Evolutionary conservation across 768 basidiomycete species (phyloP).

Genomic region (Pleurotus tuber-regium): DNA sequence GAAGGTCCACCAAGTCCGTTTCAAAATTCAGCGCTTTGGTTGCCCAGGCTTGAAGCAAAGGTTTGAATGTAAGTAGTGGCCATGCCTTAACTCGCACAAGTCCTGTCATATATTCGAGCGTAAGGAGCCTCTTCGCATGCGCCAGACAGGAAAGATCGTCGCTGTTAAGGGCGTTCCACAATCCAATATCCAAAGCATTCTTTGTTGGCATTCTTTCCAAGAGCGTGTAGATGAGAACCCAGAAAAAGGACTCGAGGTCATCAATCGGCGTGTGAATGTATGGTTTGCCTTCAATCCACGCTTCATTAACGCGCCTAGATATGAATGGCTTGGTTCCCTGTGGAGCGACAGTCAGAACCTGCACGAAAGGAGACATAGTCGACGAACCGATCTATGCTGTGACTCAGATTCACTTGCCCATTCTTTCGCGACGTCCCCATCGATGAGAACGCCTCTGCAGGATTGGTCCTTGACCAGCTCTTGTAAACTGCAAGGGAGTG

Average conservation of each 20-base stretch:
- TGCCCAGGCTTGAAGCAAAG: no score
- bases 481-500: no score
- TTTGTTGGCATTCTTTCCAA: background rate
- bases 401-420: background rate
- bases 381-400: conserved; percentile 1
- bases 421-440: conserved; percentile 9
- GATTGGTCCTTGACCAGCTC: no score
- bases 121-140: background rate
- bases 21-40: no score
- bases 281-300: background rate
- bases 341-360: no score
- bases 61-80: no score
- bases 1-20: no score
- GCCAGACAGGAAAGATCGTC: background rate
- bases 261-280: conserved; percentile 9
- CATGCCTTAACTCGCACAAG: no score
- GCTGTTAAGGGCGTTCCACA: background rate
- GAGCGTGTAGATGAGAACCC: conserved; percentile 11
- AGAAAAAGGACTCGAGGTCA: conserved; percentile 12
- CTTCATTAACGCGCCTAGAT: background rate
- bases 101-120: no score
- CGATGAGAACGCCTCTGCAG: conserved; percentile 10
- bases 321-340: conserved; percentile 11
- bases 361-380: no score
- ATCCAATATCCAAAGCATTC: background rate